These are phyloP conservation scores for Paspalum notatum DNA, from an alignment of 176 grass and related monocot species.

Conservation along the genomic window DNA sequence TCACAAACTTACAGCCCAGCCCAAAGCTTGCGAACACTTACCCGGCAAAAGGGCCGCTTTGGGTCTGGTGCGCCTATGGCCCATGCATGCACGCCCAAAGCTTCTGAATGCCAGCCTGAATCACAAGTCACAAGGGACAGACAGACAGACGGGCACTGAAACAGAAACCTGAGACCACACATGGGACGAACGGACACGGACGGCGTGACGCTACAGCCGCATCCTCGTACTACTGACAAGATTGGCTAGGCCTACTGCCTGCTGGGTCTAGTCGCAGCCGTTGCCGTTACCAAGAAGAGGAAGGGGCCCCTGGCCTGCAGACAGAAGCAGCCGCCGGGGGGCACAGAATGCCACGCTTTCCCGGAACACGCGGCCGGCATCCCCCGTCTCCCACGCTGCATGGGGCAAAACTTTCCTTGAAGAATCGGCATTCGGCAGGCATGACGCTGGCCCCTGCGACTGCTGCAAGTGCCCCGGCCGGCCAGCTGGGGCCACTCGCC, in stretches of 20 bases:
- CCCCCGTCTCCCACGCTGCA: not conserved
- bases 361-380: not conserved
- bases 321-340: not conserved
- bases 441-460: too few relatives aligned
- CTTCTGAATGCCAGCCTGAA: too few relatives aligned
- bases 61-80: not conserved
- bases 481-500: slow-evolving; percentile 1
- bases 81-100: not conserved
- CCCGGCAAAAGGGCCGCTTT: not conserved
- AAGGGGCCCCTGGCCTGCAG: not conserved
- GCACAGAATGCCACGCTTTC: slow-evolving; percentile 23
- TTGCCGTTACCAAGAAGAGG: not conserved
- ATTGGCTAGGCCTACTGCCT: not conserved
- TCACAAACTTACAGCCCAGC: too few relatives aligned
- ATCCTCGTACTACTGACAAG: slow-evolving; percentile 14
- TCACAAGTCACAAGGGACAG: too few relatives aligned
- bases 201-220: too few relatives aligned
- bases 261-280: not conserved
- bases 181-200: too few relatives aligned
- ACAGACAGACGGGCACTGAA: too few relatives aligned
- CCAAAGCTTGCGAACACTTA: too few relatives aligned
- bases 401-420: slow-evolving; percentile 6
- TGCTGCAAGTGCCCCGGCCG: not conserved
- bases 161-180: too few relatives aligned
- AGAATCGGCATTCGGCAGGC: too few relatives aligned